Evolutionary conservation across 768 basidiomycete species (phyloP), one percentile per base, ranked within the genome.

Genomic region (Rhizopogon vulgaris): DNA sequence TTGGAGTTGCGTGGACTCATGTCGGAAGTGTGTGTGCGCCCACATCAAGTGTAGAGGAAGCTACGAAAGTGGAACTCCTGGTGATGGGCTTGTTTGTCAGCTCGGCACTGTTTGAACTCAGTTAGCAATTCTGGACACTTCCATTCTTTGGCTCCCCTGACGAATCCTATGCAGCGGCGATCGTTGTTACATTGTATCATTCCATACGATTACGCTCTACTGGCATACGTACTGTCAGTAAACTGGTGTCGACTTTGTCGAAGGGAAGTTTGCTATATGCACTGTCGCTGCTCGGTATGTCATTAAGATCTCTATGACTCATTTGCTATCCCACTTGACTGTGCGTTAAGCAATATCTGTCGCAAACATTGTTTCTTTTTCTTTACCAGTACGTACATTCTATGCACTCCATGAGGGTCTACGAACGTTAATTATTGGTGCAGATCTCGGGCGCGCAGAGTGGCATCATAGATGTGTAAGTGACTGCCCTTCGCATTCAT

Each of bases 181-280:
- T 48, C 15, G 6, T 30, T 30, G 43, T 24, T 14, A 55, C 54
- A 12, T 32, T 41, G n/a, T 30, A 43, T n/a, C 49, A 49, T 42
- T 46, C 37, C 9, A 22, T 46, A 4, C 11, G 6, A 25, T n/a
- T n/a, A 9, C 41, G 34, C 17, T 34, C 25, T 40, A 41, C 22
- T 32, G 41, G 37, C 17, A 8, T 4, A 22, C 47, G 30, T 27
- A 32, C 30, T 32, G 18, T 28, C 8, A 41, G 30, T 30, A 39
- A 5, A 11, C 14, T 56, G 11, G 32, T 50, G 4, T 4, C 28
- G 17, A 40, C 48, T 9, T 28, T 56, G 40, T 32, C 38, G 34
- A 41, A 41, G 28, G 55, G 55, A 24, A 56, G 53, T 39, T 12
- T 56, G n/a, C 11, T 56, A 37, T 53, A 56, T 50, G 48, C 52